Conservation (phyloP, 495 filamentous ascomycete species). For the Penicillium parvum region DNA sequence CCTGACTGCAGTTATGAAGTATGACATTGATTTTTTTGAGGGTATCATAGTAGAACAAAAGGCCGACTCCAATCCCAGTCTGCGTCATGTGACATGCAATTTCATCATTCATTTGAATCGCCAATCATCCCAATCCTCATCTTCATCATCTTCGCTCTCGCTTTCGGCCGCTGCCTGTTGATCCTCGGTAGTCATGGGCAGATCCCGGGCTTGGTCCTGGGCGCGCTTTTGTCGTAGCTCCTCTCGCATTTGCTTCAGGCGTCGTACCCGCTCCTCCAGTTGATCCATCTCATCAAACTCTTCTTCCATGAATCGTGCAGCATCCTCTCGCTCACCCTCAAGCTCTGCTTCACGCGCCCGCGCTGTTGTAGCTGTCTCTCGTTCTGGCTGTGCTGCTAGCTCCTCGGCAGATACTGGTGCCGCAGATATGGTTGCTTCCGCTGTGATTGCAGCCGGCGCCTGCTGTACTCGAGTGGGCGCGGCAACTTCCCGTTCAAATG, state of each 20-base stretch:
- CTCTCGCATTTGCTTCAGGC: conserved; percentile 68
- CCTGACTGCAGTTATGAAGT: too few species aligned
- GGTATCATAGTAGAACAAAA: conserved; percentile 41
- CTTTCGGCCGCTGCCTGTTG: conserved; percentile 20
- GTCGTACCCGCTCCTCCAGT: conserved; percentile 73
- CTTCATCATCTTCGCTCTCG: conserved; percentile 34
- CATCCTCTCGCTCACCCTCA: conserved; percentile 86
- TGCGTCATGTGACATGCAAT: conserved; percentile 6
- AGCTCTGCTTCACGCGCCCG: conserved; percentile 52
- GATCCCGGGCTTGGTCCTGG: conserved; percentile 35
- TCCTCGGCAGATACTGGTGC: conserved; percentile 65
- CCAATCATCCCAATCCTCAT: conserved; percentile 65
- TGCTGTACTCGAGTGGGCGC: conserved; percentile 42
- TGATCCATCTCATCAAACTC: conserved; percentile 96
- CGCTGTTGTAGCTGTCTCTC: conserved; percentile 47
- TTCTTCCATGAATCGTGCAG: conserved; percentile 70
- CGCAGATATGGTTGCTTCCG: conserved; percentile 60
- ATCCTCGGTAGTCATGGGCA: conserved; percentile 21
- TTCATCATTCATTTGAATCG: conserved; percentile 48
- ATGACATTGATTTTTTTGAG: conserved; percentile 14
- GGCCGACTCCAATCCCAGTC: conserved; percentile 24
- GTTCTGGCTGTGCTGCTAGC: conserved; percentile 59
- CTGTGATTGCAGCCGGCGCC: conserved; percentile 29
- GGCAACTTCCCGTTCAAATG: conserved; percentile 82
- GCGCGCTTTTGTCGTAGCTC: conserved; percentile 46